These are phyloP conservation scores for Hypoxylon sp. DNA, from an alignment of 2,329 filamentous ascomycete genomes.

Conservation along the genomic window DNA sequence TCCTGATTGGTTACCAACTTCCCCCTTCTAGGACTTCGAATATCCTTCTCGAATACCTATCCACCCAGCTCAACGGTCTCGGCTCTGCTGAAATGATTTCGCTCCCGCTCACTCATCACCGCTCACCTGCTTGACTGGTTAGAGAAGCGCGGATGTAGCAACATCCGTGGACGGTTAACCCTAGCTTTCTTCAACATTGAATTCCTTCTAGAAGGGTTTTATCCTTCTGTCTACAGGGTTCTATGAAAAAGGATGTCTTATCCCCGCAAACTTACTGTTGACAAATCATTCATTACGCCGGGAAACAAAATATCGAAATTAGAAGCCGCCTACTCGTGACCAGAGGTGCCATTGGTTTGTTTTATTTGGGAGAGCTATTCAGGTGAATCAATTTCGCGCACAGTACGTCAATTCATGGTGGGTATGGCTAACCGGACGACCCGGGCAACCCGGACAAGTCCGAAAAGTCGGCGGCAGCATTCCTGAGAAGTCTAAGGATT, in stretches of 20 bases:
- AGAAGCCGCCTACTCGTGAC: conserved; percentile 14
- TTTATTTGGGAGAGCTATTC: conserved; percentile 11
- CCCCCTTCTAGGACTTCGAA: conserved; percentile 47
- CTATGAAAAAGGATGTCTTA: conserved; percentile 8
- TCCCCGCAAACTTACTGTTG: conserved; percentile 28
- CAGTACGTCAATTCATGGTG: conserved; percentile 9
- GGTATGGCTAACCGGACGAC: conserved; percentile 14
- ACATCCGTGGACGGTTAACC: conserved; percentile 14
- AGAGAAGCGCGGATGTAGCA: conserved; percentile 22
- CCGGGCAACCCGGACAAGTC: conserved; percentile 28
- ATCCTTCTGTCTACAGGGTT: conserved; percentile 24
- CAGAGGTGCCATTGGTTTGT: conserved; percentile 12
- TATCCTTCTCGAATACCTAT: conserved; percentile 24
- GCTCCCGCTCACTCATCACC: conserved; percentile 29
- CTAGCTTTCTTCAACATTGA: conserved; percentile 16
- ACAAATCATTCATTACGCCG: conserved; percentile 31
- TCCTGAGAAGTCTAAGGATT: conserved; percentile 7
- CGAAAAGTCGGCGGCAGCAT: conserved; percentile 13
- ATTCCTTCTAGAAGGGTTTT: conserved; percentile 8
- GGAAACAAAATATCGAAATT: conserved; percentile 13
- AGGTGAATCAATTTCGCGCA: conserved; percentile 1
- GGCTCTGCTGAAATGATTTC: conserved; percentile 20
- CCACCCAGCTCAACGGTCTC: conserved; percentile 21
- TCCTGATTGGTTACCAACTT: conserved; percentile 42
- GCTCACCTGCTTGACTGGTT: conserved; percentile 19